Evolutionary conservation across 306 rosid genomes (phyloP).

Genomic region (Gleditsia sinensis): DNA sequence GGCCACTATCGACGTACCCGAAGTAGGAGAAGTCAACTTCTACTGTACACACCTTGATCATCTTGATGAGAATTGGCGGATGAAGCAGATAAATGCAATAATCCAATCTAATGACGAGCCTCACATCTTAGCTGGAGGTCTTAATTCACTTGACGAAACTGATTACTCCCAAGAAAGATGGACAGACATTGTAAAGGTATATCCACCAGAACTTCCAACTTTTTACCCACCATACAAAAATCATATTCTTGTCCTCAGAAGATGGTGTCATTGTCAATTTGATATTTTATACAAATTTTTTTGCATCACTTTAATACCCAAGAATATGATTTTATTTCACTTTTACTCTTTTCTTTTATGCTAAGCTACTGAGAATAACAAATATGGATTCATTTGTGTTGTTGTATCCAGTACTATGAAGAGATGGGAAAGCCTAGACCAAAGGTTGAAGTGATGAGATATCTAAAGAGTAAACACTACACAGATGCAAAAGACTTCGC

Average conservation of each 20-base stretch:
- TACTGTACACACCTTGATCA: constrained; percentile 95
- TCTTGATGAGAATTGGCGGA: constrained; percentile 92
- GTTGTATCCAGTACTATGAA: constrained; percentile 57
- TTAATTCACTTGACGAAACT: constrained; percentile 83
- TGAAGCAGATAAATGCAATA: constrained; percentile 93
- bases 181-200: constrained; percentile 94
- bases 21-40: constrained; percentile 83
- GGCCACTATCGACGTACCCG: constrained; percentile 85
- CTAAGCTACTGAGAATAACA: background rate
- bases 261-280: too few relatives aligned
- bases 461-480: constrained; percentile 55
- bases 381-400: background rate
- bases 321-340: too few relatives aligned
- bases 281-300: too few relatives aligned
- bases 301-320: too few relatives aligned
- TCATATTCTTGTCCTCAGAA: too few relatives aligned
- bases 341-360: too few relatives aligned
- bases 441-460: constrained; percentile 62
- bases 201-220: background rate
- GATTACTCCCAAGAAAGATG: constrained; percentile 95
- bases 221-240: too few relatives aligned
- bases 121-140: constrained; percentile 87
- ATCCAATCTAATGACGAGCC: constrained; percentile 73
- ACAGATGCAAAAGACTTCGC: constrained; percentile 65
- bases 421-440: constrained; percentile 74